These are phyloP conservation scores for Isabelozyma gotoi DNA, from an alignment of 805 yeast species.

Conservation along the genomic window DNA sequence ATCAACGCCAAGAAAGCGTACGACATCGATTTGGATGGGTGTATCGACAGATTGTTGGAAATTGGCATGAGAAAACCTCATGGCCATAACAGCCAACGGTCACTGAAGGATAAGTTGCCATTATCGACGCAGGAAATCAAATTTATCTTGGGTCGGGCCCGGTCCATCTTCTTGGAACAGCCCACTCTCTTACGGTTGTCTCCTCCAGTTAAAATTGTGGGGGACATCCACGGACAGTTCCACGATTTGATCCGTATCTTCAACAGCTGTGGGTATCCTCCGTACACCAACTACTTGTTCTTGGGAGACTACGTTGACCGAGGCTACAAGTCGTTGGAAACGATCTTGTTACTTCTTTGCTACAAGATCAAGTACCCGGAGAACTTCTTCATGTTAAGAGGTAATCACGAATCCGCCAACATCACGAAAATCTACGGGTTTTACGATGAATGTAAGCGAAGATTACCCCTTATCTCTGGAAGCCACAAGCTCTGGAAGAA, in stretches of 20 bases:
- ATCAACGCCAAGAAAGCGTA: background rate
- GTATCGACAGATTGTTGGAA: constrained; percentile 59
- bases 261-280: constrained; percentile 61
- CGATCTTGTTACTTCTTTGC: constrained; percentile 50
- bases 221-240: constrained; percentile 77
- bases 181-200: constrained; percentile 65
- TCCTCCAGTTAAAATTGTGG: constrained; percentile 81
- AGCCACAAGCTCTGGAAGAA: constrained; percentile 49
- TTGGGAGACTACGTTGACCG: constrained; percentile 62
- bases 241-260: constrained; percentile 54
- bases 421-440: constrained; percentile 61
- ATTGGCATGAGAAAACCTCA: constrained; percentile 35
- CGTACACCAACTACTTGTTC: constrained; percentile 53
- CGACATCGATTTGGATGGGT: constrained; percentile 57
- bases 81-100: constrained; percentile 11
- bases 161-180: constrained; percentile 61
- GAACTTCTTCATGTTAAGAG: constrained; percentile 59
- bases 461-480: constrained; percentile 27
- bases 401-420: constrained; percentile 59
- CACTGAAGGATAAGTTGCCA: constrained; percentile 40
- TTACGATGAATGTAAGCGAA: constrained; percentile 59
- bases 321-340: constrained; percentile 58
- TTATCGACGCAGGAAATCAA: constrained; percentile 55
- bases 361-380: constrained; percentile 60
- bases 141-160: constrained; percentile 54